These are phyloP conservation scores for Hebeloma cylindrosporum DNA, from an alignment of 768 basidiomycete genomes.

Conservation along the genomic window DNA sequence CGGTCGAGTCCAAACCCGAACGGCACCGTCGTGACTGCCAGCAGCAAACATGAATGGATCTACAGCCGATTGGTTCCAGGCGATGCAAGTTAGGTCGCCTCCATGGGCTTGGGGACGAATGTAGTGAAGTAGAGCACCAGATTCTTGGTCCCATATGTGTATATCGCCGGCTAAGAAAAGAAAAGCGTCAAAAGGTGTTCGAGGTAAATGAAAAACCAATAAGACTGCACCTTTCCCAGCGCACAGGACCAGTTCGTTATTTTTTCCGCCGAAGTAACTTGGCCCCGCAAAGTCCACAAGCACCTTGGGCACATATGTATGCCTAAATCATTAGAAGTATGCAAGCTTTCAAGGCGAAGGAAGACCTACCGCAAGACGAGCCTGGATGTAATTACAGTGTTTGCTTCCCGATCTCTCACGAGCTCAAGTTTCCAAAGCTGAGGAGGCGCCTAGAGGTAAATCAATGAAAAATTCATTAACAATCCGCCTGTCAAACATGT, in stretches of 20 bases:
- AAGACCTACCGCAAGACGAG: conserved; percentile 39
- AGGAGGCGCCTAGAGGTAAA: conserved; percentile 59
- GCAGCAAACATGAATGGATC: conserved; percentile 76
- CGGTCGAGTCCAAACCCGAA: conserved; percentile 69
- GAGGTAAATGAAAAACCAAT: not conserved
- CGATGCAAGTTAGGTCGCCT: conserved; percentile 76
- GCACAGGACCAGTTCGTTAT: conserved; percentile 77
- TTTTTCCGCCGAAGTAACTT: conserved; percentile 80
- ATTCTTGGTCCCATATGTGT: conserved; percentile 85
- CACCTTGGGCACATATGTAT: conserved; percentile 72
- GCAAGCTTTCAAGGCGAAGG: conserved; percentile 11
- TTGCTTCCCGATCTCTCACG: conserved; percentile 52
- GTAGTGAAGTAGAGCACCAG: conserved; percentile 68
- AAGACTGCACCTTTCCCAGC: conserved; percentile 62
- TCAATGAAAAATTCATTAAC: not conserved
- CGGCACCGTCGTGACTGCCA: conserved; percentile 73
- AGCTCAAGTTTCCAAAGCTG: conserved; percentile 75
- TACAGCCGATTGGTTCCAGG: conserved; percentile 71
- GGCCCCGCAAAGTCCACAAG: conserved; percentile 75
- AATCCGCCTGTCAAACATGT: not conserved
- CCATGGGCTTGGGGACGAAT: conserved; percentile 61
- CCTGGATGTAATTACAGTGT: conserved; percentile 31
- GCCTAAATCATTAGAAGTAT: conserved; percentile 35
- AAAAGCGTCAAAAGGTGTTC: conserved; percentile 3
- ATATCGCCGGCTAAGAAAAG: conserved; percentile 72